Conservation (phyloP, 2,329 filamentous ascomycete genomes). For the Akanthomyces dipterigenus region DNA sequence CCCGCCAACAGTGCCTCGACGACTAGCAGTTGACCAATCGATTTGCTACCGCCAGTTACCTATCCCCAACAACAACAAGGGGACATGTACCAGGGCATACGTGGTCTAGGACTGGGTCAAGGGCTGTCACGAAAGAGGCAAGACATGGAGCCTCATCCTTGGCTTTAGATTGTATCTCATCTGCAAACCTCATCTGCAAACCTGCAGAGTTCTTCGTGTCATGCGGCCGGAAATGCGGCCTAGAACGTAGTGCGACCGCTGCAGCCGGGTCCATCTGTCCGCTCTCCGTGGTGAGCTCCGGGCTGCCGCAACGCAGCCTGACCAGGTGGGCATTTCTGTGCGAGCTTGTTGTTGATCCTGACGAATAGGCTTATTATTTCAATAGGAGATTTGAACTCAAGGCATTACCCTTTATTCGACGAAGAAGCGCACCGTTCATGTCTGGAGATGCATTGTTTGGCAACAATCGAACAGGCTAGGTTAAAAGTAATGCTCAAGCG, state of each 20-base stretch:
- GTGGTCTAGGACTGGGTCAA: background rate
- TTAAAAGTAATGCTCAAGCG: background rate
- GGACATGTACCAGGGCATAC: background rate
- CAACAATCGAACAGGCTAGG: background rate
- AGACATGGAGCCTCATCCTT: background rate
- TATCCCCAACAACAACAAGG: background rate
- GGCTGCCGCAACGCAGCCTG: background rate
- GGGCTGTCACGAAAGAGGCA: constrained; percentile 5
- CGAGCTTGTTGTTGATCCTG: background rate
- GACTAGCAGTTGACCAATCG: too few species aligned
- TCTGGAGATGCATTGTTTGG: background rate
- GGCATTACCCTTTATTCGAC: background rate
- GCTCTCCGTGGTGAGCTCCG: background rate
- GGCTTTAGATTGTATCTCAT: background rate
- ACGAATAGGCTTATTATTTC: background rate
- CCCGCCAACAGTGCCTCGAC: background rate
- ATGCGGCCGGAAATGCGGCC: constrained; percentile 10
- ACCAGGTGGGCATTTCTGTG: background rate
- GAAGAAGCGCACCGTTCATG: too few species aligned
- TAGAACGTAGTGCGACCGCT: constrained; percentile 3
- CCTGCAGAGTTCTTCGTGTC: background rate
- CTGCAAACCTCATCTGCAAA: background rate
- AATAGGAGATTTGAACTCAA: too few species aligned
- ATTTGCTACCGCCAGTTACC: background rate
- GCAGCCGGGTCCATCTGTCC: background rate